A percentile compares a stretch with the other conserved stretches of the same genome.
Evolutionary conservation across 441 rosid genomes (phyloP).

Genomic region (Erysimum cheiri): DNA sequence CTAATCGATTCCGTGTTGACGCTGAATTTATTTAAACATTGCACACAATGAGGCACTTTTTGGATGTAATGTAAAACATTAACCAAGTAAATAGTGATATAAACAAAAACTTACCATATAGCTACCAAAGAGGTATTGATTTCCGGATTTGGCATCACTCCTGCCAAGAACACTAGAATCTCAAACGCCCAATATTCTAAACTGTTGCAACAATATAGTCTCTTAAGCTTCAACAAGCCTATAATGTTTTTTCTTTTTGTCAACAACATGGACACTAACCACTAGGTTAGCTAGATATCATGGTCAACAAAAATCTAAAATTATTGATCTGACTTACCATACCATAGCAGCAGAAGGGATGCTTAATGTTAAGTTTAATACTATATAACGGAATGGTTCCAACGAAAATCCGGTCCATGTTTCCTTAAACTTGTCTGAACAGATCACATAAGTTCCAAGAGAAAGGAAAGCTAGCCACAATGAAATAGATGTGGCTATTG

Average conservation of each 20-base stretch:
- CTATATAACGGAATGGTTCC: constrained; percentile 51
- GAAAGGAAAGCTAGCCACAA: constrained; percentile 62
- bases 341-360: constrained; percentile 88
- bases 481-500: constrained; percentile 75
- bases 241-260: neutral
- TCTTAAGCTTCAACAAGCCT: constrained; percentile 8
- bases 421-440: constrained; percentile 53
- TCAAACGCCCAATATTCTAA: constrained; percentile 87
- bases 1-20: constrained; percentile 60
- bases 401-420: constrained; percentile 72
- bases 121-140: constrained; percentile 70
- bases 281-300: too few relatives aligned
- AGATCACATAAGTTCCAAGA: constrained; percentile 53
- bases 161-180: constrained; percentile 77
- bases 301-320: too few relatives aligned
- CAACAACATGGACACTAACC: neutral
- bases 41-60: constrained; percentile 34
- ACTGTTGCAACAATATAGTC: constrained; percentile 46
- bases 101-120: constrained; percentile 55
- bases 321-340: constrained; percentile 52
- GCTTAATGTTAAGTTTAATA: constrained; percentile 56
- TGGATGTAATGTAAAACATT: neutral
- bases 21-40: constrained; percentile 33
- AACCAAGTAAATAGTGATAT: neutral
- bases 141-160: constrained; percentile 71